phyloP scores from a whole-genome alignment of 2,329 filamentous ascomycete species.

The Monilinia fructicola region DNA sequence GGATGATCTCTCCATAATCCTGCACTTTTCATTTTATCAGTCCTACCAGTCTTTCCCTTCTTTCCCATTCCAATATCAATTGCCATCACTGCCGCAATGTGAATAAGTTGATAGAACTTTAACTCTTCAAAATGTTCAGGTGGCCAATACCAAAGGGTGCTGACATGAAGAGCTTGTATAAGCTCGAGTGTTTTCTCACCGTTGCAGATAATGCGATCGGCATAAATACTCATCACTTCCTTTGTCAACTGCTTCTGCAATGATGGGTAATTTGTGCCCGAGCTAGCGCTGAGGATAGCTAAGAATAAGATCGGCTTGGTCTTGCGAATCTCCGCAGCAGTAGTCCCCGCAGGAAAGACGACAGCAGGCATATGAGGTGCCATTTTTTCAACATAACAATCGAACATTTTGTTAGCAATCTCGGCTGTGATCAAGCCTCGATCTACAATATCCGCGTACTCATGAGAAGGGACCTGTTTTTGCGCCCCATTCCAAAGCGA shows the following conservation, averaged over 20 bases:
- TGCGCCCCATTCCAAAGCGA: slow-evolving; percentile 10
- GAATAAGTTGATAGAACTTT: slow-evolving; percentile 53
- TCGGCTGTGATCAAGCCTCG: slow-evolving; percentile 58
- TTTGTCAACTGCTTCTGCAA: slow-evolving; percentile 48
- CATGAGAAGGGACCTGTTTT: slow-evolving; percentile 31
- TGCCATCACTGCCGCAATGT: slow-evolving; percentile 52
- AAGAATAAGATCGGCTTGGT: slow-evolving; percentile 67
- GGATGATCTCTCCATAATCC: slow-evolving; percentile 44
- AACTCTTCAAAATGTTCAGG: slow-evolving; percentile 49
- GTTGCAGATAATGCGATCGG: slow-evolving; percentile 49
- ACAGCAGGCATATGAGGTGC: slow-evolving; percentile 61
- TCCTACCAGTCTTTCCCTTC: slow-evolving; percentile 38
- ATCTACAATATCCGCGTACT: slow-evolving; percentile 51
- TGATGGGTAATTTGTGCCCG: slow-evolving; percentile 52
- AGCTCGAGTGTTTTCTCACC: slow-evolving; percentile 53
- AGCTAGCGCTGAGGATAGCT: slow-evolving; percentile 63
- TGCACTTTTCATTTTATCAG: slow-evolving; percentile 42
- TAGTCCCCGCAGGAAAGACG: slow-evolving; percentile 55
- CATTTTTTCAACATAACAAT: slow-evolving; percentile 60
- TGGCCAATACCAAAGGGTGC: slow-evolving; percentile 51
- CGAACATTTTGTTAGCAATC: slow-evolving; percentile 55
- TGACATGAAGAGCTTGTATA: slow-evolving; percentile 50
- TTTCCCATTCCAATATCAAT: slow-evolving; percentile 42
- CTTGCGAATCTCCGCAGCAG: slow-evolving; percentile 55
- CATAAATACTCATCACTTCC: slow-evolving; percentile 50